Conservation (phyloP, 805 yeast species). For the Candida argentea region DNA sequence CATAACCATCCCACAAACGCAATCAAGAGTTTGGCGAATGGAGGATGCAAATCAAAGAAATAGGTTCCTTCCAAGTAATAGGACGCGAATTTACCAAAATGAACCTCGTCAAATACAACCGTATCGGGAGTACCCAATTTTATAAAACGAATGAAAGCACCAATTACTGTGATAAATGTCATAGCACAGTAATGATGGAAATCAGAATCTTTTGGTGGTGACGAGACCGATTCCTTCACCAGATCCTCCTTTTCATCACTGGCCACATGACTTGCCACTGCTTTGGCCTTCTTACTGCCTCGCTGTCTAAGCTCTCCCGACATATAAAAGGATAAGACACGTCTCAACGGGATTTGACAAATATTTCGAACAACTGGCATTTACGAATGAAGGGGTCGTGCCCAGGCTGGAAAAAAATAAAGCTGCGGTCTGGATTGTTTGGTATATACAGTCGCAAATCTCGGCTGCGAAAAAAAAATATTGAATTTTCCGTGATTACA, state of each 20-base stretch:
- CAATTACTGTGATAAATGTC: slow-evolving; percentile 28
- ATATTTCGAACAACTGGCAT: too few relatives aligned
- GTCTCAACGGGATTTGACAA: too few relatives aligned
- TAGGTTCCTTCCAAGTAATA: slow-evolving; percentile 83
- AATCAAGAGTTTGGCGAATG: slow-evolving; percentile 87
- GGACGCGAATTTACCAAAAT: slow-evolving; percentile 78
- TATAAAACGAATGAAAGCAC: slow-evolving; percentile 48
- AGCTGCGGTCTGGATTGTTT: not conserved
- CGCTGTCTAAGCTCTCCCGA: slow-evolving; percentile 14
- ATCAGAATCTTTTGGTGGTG: slow-evolving; percentile 19
- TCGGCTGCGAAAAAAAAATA: not conserved
- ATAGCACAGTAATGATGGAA: slow-evolving; percentile 25
- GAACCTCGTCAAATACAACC: slow-evolving; percentile 83
- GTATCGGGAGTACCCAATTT: slow-evolving; percentile 55
- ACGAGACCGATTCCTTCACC: too few relatives aligned
- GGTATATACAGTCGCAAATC: not conserved
- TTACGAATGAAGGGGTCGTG: not conserved
- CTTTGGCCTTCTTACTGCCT: slow-evolving; percentile 12
- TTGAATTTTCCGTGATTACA: slow-evolving; percentile 16
- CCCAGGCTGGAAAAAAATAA: not conserved
- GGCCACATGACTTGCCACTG: slow-evolving; percentile 2
- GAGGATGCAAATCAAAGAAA: slow-evolving; percentile 96
- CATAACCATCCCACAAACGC: slow-evolving; percentile 83
- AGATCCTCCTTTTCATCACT: not conserved
- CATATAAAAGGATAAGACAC: too few relatives aligned